Base-by-base conservation (phyloP, 2,329 filamentous ascomycete genomes). In the Arthrobotrys conoides region DNA sequence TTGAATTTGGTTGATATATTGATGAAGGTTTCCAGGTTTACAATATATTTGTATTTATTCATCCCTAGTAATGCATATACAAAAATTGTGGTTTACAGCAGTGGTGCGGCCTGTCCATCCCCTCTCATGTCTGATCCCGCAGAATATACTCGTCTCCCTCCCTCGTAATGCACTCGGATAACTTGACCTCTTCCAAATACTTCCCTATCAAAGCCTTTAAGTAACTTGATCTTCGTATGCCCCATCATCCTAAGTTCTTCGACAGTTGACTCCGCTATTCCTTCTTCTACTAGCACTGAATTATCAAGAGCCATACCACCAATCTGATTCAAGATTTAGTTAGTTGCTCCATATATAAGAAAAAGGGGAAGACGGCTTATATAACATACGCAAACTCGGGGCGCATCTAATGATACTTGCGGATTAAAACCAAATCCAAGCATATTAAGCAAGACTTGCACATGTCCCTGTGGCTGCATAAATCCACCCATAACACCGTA, bases 401-500 rank as follows among this genome's bases (percentile, higher is more conserved):
- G 95, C 2, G 95, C 92, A 83, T 99, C 96, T 0, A 98, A 88
- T 1, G 95, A 94, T 76, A 93, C 90, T 85, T 99, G 96, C 0
- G 94, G 94, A 80, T 91, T 91, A 67, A 93, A 87, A 0, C 90
- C 90, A 82, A 94, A 97, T 0, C 94, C 89, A 0, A 97, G 85
- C 88, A 97, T 94, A 81, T 96, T 97, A 1, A 98, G 87, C 9
- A 99, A 86, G 0, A 97, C 94, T 84, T 98, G 96, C 0, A 98
- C 91, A 78, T 98, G 96, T 22, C 95, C 96, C 85, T 98, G 96
- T 0, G 96, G 96, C 85, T 99, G 96, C 92, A 98, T 98, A 85
- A 96, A 98, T 1, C 94, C 95, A 66, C 96, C 96, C 96, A 98
- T 98, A 77, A 98, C 95, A 67, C 96, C 96, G 82, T 95, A 97